phyloP scores from a whole-genome alignment of 306 rosid genomes.

The Albizia julibrissin region DNA sequence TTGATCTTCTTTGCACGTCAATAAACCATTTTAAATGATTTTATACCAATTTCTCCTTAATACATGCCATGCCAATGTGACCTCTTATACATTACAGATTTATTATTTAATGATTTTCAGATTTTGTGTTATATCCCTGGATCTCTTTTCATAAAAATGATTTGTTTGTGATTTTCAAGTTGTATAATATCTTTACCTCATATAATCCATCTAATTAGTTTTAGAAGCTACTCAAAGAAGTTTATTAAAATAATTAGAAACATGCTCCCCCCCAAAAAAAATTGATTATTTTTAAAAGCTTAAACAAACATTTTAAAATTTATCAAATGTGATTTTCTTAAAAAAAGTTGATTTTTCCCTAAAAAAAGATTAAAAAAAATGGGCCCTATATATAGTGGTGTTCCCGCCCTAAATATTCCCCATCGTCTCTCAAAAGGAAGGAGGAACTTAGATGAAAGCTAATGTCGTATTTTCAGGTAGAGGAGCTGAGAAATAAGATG shows the following conservation, averaged over 20 bases:
- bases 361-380: not conserved
- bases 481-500: slow-evolving; percentile 80
- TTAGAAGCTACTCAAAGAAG: not conserved
- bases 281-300: not conserved
- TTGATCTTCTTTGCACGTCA: not conserved
- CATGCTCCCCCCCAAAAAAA: too few species aligned
- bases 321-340: not conserved
- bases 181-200: not conserved
- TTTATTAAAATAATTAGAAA: not conserved
- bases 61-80: not conserved
- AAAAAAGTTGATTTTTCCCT: not conserved
- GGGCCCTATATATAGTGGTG: not conserved
- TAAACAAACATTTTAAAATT: not conserved
- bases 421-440: slow-evolving; percentile 16
- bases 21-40: not conserved
- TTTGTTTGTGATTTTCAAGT: not conserved
- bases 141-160: not conserved
- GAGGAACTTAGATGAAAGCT: slow-evolving; percentile 29
- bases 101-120: not conserved
- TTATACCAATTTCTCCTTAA: not conserved
- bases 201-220: not conserved
- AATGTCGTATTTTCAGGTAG: slow-evolving; percentile 62
- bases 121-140: not conserved
- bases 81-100: not conserved
- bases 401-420: not conserved